Evolutionary conservation across 257 asterid genomes (phyloP).

Genomic region (Mitragyna speciosa): DNA sequence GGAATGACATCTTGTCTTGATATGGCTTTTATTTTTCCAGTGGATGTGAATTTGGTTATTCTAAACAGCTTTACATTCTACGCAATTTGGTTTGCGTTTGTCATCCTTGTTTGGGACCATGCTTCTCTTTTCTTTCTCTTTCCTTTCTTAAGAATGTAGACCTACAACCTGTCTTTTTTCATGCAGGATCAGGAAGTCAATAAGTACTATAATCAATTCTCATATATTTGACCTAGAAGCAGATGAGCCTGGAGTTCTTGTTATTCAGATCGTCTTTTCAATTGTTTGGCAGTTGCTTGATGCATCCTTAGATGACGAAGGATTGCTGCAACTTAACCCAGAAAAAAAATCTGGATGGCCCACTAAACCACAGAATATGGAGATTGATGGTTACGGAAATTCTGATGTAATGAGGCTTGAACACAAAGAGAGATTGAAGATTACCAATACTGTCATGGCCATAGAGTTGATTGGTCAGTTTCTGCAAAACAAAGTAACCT

Average conservation of each 20-base stretch:
- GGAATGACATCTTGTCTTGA: not conserved
- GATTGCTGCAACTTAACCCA: constrained; percentile 55
- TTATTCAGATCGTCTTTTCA: constrained; percentile 65
- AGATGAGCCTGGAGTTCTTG: constrained; percentile 51
- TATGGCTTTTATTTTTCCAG: not conserved
- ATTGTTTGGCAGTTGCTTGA: constrained; percentile 84
- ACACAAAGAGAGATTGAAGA: constrained; percentile 50
- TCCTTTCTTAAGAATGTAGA: not conserved
- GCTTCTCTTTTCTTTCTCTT: not conserved
- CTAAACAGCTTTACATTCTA: not conserved
- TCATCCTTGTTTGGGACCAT: not conserved
- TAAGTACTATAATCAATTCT: constrained; percentile 54
- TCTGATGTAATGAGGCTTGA: constrained; percentile 53
- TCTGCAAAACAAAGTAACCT: constrained; percentile 71
- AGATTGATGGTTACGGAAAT: constrained; percentile 44
- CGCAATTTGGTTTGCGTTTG: not conserved
- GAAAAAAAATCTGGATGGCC: constrained; percentile 69
- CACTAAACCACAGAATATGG: constrained; percentile 66
- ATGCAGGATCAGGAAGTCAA: constrained; percentile 66
- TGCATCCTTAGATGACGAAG: constrained; percentile 86
- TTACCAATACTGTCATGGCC: constrained; percentile 55
- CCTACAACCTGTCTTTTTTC: constrained; percentile 6
- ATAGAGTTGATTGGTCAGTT: constrained; percentile 71
- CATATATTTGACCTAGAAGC: constrained; percentile 50
- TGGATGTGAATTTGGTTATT: not conserved